Conservation (phyloP, 1,284 basidiomycete genomes). For the Meira miltonrushii region DNA sequence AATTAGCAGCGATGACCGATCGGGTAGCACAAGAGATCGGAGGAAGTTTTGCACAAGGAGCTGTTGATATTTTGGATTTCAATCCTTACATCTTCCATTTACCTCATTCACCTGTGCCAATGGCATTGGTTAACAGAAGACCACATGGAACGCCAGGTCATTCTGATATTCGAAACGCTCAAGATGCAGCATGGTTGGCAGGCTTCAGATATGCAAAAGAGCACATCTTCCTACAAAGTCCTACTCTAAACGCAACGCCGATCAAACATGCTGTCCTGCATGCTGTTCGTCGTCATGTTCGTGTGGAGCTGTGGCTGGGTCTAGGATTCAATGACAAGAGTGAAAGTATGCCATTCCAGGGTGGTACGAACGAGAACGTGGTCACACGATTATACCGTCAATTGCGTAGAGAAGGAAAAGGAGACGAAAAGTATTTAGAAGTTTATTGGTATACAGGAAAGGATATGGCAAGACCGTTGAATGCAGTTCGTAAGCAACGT, state of each 20-base stretch:
- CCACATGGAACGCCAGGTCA: slow-evolving; percentile 63
- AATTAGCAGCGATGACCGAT: slow-evolving; percentile 11
- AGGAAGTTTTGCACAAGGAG: slow-evolving; percentile 21
- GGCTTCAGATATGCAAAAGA: slow-evolving; percentile 65
- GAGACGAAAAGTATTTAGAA: slow-evolving; percentile 58
- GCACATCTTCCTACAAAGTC: slow-evolving; percentile 64
- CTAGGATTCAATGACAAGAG: slow-evolving; percentile 56
- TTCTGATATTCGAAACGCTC: slow-evolving; percentile 62
- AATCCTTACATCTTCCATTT: slow-evolving; percentile 40
- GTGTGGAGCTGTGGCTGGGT: slow-evolving; percentile 57
- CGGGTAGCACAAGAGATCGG: not conserved
- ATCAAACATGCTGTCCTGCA: slow-evolving; percentile 65
- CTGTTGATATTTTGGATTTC: slow-evolving; percentile 38
- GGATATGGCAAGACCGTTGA: slow-evolving; percentile 68
- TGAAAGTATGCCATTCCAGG: slow-evolving; percentile 69
- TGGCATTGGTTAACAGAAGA: slow-evolving; percentile 67
- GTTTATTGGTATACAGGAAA: slow-evolving; percentile 65
- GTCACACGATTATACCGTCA: slow-evolving; percentile 62
- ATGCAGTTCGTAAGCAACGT: slow-evolving; percentile 67
- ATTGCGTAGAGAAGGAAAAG: slow-evolving; percentile 40
- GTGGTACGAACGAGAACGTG: slow-evolving; percentile 74
- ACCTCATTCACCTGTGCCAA: slow-evolving; percentile 60
- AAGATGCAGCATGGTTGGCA: slow-evolving; percentile 71
- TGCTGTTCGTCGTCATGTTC: slow-evolving; percentile 63
- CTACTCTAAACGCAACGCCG: slow-evolving; percentile 69